Evolutionary conservation across 345 rosid genomes (phyloP).

Genomic region (Gossypium thurberi): DNA sequence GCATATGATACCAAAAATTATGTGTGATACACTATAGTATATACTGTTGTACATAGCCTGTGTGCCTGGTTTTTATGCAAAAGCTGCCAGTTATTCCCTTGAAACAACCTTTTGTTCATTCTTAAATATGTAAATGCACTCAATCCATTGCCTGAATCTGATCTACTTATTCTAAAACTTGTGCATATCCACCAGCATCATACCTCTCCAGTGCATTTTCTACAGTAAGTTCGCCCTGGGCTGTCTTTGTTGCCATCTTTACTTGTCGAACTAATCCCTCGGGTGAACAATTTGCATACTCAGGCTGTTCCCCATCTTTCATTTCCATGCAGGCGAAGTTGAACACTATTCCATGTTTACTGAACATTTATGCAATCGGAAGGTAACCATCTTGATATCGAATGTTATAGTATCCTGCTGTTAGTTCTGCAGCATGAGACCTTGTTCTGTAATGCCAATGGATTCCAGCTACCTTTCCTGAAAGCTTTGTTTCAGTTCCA

Average conservation of each 20-base stretch:
- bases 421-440: slow-evolving; percentile 89
- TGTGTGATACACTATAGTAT: slow-evolving; percentile 6
- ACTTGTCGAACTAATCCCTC: slow-evolving; percentile 83
- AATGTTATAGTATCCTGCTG: slow-evolving; percentile 83
- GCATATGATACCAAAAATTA: slow-evolving; percentile 20
- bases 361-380: slow-evolving; percentile 64
- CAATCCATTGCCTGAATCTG: slow-evolving; percentile 66
- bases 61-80: slow-evolving; percentile 25
- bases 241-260: slow-evolving; percentile 58
- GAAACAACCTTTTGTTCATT: slow-evolving; percentile 77
- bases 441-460: slow-evolving; percentile 92
- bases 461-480: slow-evolving; percentile 83
- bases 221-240: slow-evolving; percentile 66
- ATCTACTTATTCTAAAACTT: slow-evolving; percentile 67
- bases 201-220: slow-evolving; percentile 91
- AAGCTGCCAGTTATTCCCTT: slow-evolving; percentile 71
- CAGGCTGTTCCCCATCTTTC: slow-evolving; percentile 72
- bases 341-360: slow-evolving; percentile 52
- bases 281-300: slow-evolving; percentile 71
- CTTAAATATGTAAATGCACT: slow-evolving; percentile 81
- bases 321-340: slow-evolving; percentile 98
- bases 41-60: neutral
- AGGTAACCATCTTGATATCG: slow-evolving; percentile 67
- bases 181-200: slow-evolving; percentile 62
- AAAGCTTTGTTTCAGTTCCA: slow-evolving; percentile 60